Base-by-base conservation (phyloP, 2,329 filamentous ascomycete genomes). In the Fusarium mangiferae region DNA sequence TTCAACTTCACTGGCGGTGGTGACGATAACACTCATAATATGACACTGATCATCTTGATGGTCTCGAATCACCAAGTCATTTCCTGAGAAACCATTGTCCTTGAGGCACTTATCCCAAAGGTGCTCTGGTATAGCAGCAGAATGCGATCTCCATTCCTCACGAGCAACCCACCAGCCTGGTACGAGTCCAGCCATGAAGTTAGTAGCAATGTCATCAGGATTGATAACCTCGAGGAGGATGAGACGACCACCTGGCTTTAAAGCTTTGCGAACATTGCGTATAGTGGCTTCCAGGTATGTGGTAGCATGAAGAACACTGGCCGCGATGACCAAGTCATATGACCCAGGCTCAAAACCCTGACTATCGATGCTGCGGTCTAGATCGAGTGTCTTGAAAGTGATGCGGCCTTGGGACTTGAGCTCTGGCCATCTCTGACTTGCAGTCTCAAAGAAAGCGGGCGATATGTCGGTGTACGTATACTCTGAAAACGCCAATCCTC, bases 391-490 rank as follows among this genome's bases (percentile, higher is more conserved):
- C 62, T 79, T 81, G 62, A 72, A 78, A 18, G 20, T 58, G n/a
- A 81, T 54, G 3, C 55, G 46, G 6, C 30, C 42, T 39, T 35
- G 42, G 2, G 22, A 30, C n/a, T 51, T 24, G 14, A 59, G 41
- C 17, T 49, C 24, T 36, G 52, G 52, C 64, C 35, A 75, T 30
- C 62, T 55, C 4, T 72, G 59, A 8, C 69, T 60, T 1, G 80
- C 80, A 3, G 63, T 54, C 20, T 76, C 76, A 38, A 84, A 83
- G 71, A 83, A 83, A 2, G 64, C 75, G 1, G 75, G 65, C 0
- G 82, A 85, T 11, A 85, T 81, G 48, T 86, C 84, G 0, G 84
- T 85, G 52, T 80, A 86, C 0, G 78, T 81, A 68, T 85, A 85
- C 22, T 80, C 72, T 0, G 74, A 62, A 48, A 82, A 82, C 2